These are phyloP conservation scores for Botrytis galanthina DNA, from an alignment of 2,329 filamentous ascomycete genomes.

Conservation along the genomic window DNA sequence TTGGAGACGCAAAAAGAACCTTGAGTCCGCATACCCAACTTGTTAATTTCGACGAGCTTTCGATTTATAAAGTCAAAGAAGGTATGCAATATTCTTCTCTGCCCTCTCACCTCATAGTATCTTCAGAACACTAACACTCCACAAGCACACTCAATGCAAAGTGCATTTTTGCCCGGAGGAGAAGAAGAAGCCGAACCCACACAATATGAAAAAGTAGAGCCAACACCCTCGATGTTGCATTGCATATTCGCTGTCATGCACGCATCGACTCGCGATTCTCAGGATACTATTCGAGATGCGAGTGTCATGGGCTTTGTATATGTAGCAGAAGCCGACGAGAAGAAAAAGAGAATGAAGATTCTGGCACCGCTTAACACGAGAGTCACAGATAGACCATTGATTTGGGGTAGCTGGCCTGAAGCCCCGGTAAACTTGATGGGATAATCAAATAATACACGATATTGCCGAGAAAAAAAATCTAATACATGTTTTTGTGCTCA, in stretches of 20 bases:
- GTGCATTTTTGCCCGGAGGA: constrained; percentile 39
- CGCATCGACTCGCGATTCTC: constrained; percentile 65
- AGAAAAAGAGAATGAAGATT: constrained; percentile 75
- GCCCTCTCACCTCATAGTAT: not conserved
- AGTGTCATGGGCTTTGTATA: constrained; percentile 92
- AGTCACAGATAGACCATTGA: constrained; percentile 73
- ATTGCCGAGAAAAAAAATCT: not conserved
- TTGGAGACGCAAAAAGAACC: constrained; percentile 72
- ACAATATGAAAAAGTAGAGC: constrained; percentile 62
- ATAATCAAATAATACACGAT: constrained; percentile 16
- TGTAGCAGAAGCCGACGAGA: constrained; percentile 85
- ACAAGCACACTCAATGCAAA: constrained; percentile 34
- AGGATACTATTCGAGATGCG: constrained; percentile 72
- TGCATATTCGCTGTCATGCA: constrained; percentile 83
- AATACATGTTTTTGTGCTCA: constrained; percentile 8
- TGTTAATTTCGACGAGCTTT: constrained; percentile 71
- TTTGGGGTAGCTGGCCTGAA: constrained; percentile 86
- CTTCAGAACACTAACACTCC: constrained; percentile 20
- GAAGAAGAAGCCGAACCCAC: constrained; percentile 36
- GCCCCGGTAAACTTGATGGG: constrained; percentile 45
- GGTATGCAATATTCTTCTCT: constrained; percentile 41
- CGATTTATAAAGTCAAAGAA: constrained; percentile 68
- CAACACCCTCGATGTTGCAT: constrained; percentile 69
- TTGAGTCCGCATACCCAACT: constrained; percentile 86
- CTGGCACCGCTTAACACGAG: constrained; percentile 81